Evolutionary conservation across 2,329 filamentous ascomycete species (phyloP), one percentile per base, ranked within the genome.

Genomic region (Fusarium drepaniforme): DNA sequence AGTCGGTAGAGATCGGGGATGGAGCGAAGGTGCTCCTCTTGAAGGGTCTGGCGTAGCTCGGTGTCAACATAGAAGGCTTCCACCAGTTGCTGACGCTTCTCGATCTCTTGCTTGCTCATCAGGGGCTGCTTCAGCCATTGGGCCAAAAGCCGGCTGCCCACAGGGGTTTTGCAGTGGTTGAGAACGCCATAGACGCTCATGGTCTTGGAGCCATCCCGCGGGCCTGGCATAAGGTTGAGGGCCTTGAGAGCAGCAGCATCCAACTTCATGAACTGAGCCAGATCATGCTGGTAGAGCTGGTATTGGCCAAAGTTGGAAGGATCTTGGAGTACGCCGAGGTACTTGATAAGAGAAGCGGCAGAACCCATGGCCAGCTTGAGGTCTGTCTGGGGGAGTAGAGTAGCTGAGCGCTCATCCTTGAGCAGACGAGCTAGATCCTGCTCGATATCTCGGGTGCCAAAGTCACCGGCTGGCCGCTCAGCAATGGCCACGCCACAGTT

Each of bases 61-160:
- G 97, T 98, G 79, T 98, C 96, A 64, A 92, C 93, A 60, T 96
- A 93, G 81, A 99, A 99, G 1, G 96, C 96, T 81, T 98, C 97
- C 0, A 99, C 97, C 7, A 99, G 88, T 82, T 98, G 94, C 79
- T 98, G 97, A 18, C 97, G 91, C 81, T 93, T 93, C 83, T 97
- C 93, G 63, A 99, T 98, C 67, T 97, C 96, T 3, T 89, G 88
- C 73, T 94, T 91, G 84, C 90, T 94, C 97, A 99, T 99, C 44
- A 99, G 85, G 1, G 97, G 97, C 82, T 99, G 97, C 84, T 99
- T 99, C 64, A 99, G 87, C 97, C 97, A 99, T 81, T 99, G 97
- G 1, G 96, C 93, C 35, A 99, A 87, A 68, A 99, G 83, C 58
- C 97, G 90, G 79, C 96, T 97, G 16, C 97, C 97, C 1, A 97